Evolutionary conservation across 2,329 filamentous ascomycete genomes (phyloP), one percentile per base, ranked within the genome.

Genomic region (Dothistroma septosporum): DNA sequence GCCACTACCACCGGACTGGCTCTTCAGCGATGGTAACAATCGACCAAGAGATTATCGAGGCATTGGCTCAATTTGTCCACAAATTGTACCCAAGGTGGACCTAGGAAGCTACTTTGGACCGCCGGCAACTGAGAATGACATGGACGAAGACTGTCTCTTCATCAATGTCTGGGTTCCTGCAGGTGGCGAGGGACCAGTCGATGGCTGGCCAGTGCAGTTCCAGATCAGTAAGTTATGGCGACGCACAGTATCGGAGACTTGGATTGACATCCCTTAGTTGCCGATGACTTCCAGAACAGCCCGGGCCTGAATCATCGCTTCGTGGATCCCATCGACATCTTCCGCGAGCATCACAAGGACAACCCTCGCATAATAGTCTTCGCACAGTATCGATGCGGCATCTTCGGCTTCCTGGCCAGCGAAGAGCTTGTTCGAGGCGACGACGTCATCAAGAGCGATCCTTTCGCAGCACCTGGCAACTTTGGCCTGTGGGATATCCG

Each of bases 401-500:
- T 66, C 6, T 77, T 79, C 64, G 77, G 76, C 22, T 79, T 79
- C 66, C 70, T 73, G 65, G 64, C 66, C 62, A 61, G 76, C 61
- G 62, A 76, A 62, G 64, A 76, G 62, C 59, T 78, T 11, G 72
- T 74, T 19, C 37, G 61, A 31, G 66, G 65, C 48, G 55, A 57
- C 19, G 61, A 63, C 46, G 54, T 61, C 31, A 24, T 41, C 32
- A 55, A 49, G 11, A 60, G 57, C 44, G 56, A 63, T 31, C 59
- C 59, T 31, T 54, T 48, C 21, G 57, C 44, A 12, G 57, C 37
- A 28, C 52, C 54, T 2, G 64, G 64, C 4, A 85, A 85, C 58
- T 73, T 79, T 19, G 82, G 82, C 1, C 82, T 84, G 66, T 84
- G 82, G 82, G 82, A 85, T 58, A 82, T 83, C 64, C 75, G 82